Conservation (phyloP, 345 rosid genomes). For the Dipteronia sinensis region DNA sequence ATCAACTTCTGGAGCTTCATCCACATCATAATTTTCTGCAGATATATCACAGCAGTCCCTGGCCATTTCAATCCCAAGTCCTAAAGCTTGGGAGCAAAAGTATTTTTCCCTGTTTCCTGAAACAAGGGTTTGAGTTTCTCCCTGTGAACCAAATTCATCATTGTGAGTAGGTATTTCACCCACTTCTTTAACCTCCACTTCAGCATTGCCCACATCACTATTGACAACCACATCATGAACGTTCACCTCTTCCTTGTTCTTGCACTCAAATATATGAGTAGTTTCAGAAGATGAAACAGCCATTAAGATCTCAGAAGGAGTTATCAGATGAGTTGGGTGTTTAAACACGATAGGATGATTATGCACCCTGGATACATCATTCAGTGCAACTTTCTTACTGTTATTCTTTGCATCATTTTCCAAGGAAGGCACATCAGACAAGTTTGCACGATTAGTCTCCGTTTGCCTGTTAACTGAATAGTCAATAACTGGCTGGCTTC, state of each 20-base stretch:
- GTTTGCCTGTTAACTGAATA: slow-evolving; percentile 60
- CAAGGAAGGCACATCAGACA: slow-evolving; percentile 38
- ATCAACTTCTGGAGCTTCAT: slow-evolving; percentile 38
- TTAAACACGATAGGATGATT: slow-evolving; percentile 53
- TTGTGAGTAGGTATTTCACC: slow-evolving; percentile 50
- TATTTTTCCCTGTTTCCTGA: slow-evolving; percentile 50
- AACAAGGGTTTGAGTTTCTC: slow-evolving; percentile 37
- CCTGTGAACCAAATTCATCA: slow-evolving; percentile 45
- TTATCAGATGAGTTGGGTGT: slow-evolving; percentile 82
- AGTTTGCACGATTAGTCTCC: slow-evolving; percentile 38
- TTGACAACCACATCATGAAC: slow-evolving; percentile 51
- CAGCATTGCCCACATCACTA: slow-evolving; percentile 43
- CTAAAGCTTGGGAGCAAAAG: slow-evolving; percentile 71
- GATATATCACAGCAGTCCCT: slow-evolving; percentile 50
- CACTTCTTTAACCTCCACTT: slow-evolving; percentile 67
- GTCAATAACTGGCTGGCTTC: slow-evolving; percentile 45
- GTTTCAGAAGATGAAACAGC: slow-evolving; percentile 61
- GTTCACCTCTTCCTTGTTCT: slow-evolving; percentile 45
- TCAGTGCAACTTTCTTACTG: slow-evolving; percentile 45
- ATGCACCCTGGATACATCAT: slow-evolving; percentile 45
- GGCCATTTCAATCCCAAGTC: slow-evolving; percentile 60
- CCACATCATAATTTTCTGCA: slow-evolving; percentile 43
- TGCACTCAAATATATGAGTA: slow-evolving; percentile 41
- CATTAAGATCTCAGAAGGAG: slow-evolving; percentile 80
- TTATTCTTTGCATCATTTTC: slow-evolving; percentile 50